A percentile compares a stretch with the other conserved stretches of the same genome.
These are phyloP conservation scores for Geum urbanum DNA, from an alignment of 306 rosid species.

Conservation along the genomic window DNA sequence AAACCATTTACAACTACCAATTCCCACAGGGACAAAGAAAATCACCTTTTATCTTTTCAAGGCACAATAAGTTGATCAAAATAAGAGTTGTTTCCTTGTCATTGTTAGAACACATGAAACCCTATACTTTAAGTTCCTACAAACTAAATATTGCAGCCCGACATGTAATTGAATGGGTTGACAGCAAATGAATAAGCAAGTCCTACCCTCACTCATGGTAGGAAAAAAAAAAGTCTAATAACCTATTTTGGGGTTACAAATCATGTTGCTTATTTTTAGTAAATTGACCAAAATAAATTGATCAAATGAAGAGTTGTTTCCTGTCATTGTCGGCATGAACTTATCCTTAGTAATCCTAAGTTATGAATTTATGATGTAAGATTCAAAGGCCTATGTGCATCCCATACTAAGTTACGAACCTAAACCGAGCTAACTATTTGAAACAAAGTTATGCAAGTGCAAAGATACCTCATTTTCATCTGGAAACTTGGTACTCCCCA, in stretches of 20 bases:
- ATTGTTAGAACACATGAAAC: neutral
- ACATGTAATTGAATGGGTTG: neutral
- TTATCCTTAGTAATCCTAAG: neutral
- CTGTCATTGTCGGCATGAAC: neutral
- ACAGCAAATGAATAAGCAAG: conserved; percentile 4
- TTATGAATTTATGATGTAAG: neutral
- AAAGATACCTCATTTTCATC: conserved; percentile 92
- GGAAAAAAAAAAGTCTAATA: neutral
- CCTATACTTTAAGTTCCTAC: neutral
- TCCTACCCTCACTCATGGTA: neutral
- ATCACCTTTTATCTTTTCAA: neutral
- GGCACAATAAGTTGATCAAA: neutral
- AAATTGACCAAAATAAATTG: too few relatives aligned
- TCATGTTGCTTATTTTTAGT: neutral
- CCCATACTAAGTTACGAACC: neutral
- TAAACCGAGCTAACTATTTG: neutral
- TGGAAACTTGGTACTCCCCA: conserved; percentile 87
- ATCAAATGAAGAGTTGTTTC: too few relatives aligned
- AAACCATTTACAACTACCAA: neutral
- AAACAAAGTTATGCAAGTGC: conserved; percentile 8
- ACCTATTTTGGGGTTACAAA: neutral
- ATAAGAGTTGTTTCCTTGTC: neutral
- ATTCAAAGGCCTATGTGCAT: neutral
- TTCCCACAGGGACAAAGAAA: neutral
- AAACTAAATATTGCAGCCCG: neutral